Base-by-base conservation (phyloP, 2,329 filamentous ascomycete genomes). In the Drechslerella dactyloides region DNA sequence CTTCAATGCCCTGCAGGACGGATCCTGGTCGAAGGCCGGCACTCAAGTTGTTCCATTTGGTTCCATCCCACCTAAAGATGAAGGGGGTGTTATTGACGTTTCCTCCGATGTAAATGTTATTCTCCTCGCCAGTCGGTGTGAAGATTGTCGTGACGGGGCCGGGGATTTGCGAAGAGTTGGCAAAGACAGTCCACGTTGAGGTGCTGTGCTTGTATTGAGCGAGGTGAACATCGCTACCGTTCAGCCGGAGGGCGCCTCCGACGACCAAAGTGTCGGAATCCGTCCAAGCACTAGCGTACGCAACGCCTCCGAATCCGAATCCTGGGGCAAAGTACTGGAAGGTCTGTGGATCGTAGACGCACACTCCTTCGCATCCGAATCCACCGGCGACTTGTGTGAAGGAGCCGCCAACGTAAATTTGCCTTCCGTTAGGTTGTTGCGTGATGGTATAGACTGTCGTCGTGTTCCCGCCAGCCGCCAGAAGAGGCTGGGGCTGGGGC, bases 351-450 rank as follows among this genome's bases (percentile, higher is more conserved):
- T 76, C 74, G 81, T 90, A 96, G 69, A 89, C 82, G 80, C 94
- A 99, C 23, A 99, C 85, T 52, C 94, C 94, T 17, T 92, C 94
- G 33, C 85, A 86, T n/a, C 86, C 83, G 53, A 76, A 76, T 19
- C 61, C 52, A 46, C 75, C 75, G n/a, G 72, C 75, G 17, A 52
- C 66, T 19, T 53, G 8, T 1, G 69, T 73, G 77, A 97, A 99
- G 8, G 85, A 86, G 33, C 94, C 94, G 40, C 89, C 93, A 33
- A 99, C 89, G 77, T 90, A 99, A 11, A 99, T 83, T 56, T 94
- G 87, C 1, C 84, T 83, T 17, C 87, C 87, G 61, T 85, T 85
- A 0, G 90, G 90, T 62, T 88, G 89, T 7, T 88, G 83, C 10
- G 86, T 85, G 75, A 99, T 91, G 27, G 90, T 83, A 66, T 91